phyloP scores from a whole-genome alignment of 208 protist genomes.

The Crithidia fasciculata region DNA sequence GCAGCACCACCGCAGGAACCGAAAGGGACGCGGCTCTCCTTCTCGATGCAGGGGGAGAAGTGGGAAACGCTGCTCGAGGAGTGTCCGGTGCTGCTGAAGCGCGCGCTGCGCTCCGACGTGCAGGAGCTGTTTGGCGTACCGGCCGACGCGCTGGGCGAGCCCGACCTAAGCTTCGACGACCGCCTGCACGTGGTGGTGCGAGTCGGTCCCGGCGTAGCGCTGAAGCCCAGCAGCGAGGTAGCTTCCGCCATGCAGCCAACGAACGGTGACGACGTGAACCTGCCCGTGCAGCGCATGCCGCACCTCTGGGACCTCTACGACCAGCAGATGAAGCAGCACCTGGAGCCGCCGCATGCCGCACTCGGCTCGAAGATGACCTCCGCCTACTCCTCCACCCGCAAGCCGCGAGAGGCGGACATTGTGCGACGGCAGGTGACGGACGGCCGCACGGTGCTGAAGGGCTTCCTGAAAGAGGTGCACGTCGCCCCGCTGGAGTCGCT shows the following conservation, averaged over 20 bases:
- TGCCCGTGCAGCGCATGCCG: slow-evolving; percentile 4
- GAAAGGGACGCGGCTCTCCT: slow-evolving; percentile 7
- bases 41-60: slow-evolving; percentile 12
- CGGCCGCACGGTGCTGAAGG: slow-evolving; percentile 3
- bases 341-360: neutral
- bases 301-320: slow-evolving; percentile 9
- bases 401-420: neutral
- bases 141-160: neutral
- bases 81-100: slow-evolving; percentile 15
- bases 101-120: slow-evolving; percentile 18
- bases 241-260: neutral
- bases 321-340: slow-evolving; percentile 1
- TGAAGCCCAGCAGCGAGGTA: neutral
- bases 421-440: neutral
- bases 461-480: slow-evolving; percentile 1
- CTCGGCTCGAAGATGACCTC: neutral
- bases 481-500: slow-evolving; percentile 10
- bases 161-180: neutral
- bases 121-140: slow-evolving; percentile 12
- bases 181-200: slow-evolving; percentile 3
- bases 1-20: neutral
- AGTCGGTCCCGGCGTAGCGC: neutral
- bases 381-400: neutral
- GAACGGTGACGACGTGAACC: neutral
- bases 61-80: slow-evolving; percentile 5